Conservation (phyloP, 2,329 filamentous ascomycete species). For the Huntiella decipiens region DNA sequence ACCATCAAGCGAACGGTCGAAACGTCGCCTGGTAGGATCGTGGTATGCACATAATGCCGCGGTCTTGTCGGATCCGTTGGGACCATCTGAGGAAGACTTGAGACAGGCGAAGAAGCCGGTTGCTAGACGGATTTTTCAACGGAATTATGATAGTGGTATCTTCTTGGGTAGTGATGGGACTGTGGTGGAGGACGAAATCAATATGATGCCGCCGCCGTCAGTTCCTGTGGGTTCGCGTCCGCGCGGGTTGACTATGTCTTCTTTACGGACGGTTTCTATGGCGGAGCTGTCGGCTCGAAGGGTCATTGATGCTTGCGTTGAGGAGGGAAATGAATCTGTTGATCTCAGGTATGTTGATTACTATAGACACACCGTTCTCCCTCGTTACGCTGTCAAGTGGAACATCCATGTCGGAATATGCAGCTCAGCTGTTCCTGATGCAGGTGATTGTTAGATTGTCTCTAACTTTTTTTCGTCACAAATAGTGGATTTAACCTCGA, state of each 20-base stretch:
- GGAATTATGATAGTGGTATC: conserved; percentile 49
- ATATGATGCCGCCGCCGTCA: conserved; percentile 2
- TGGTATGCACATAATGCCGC: conserved; percentile 39
- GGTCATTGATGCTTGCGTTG: conserved; percentile 33
- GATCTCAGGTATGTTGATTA: conserved; percentile 37
- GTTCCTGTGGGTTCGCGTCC: background rate
- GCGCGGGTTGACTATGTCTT: conserved; percentile 6
- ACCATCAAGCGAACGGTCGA: conserved; percentile 27
- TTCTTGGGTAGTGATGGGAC: conserved; percentile 39
- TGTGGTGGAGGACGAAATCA: conserved; percentile 4
- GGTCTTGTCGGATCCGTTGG: conserved; percentile 30
- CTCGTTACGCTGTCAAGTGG: background rate
- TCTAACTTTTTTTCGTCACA: conserved; percentile 7
- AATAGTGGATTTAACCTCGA: conserved; percentile 28
- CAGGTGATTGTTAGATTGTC: background rate
- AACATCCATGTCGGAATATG: background rate
- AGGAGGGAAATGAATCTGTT: conserved; percentile 37
- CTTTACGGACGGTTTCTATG: conserved; percentile 16
- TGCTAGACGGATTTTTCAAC: conserved; percentile 33
- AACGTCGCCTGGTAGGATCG: conserved; percentile 46
- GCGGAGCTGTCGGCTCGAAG: conserved; percentile 27
- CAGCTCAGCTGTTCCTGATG: background rate
- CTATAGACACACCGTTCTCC: background rate
- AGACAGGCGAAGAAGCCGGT: conserved; percentile 17
- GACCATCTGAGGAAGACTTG: conserved; percentile 21